Base-by-base conservation (phyloP, 176 grass and related monocot species). In the Oryza brachyantha region DNA sequence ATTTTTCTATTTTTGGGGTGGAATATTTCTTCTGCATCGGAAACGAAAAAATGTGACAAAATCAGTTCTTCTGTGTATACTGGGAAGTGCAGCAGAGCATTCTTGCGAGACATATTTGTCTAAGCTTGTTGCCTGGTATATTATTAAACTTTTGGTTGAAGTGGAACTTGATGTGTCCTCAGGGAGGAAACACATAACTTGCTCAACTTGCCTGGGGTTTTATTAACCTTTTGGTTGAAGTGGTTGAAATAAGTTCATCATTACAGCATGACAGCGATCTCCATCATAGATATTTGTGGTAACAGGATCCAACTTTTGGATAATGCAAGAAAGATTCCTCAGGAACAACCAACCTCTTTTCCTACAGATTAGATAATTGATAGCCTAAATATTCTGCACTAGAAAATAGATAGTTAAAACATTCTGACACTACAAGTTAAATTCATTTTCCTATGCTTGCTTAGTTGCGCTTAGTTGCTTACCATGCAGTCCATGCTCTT, bases 141-240 rank as follows among this genome's bases (percentile, higher is more conserved):
- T n/a, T n/a, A n/a, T n/a, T n/a, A n/a, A n/a, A n/a, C n/a, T n/a
- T n/a, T n/a, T n/a, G n/a, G n/a, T n/a, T n/a, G n/a, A n/a, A n/a
- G n/a, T n/a, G 79, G 70, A 62, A 81, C 55, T 58, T 67, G 10
- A 81, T 71, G 54, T 1, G 5, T 35, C 28, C 32, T 79, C 27
- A 19, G 28, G 37, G 64, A 58, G 64, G 76, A 79, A 21, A 16
- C 77, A 31, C 16, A 60, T 41, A 34, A 46, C 26, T 72, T 60
- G 0, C 37, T 62, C 37, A 72, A 40, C 70, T 27, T 60, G 35
- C 8, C 19, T 61, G 26, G 52, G 16, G 3, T 29, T 4, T 61
- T 71, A 12, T 63, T 72, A 61, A 45, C 13, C 79, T 72, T 10
- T 26, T 81, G 36, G 61, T 81, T 71, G 50, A 59, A 40, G 27